A percentile compares a stretch with the other conserved stretches of the same genome.
Conservation (phyloP, 805 yeast species). For the Ogataea haglerorum region DNA sequence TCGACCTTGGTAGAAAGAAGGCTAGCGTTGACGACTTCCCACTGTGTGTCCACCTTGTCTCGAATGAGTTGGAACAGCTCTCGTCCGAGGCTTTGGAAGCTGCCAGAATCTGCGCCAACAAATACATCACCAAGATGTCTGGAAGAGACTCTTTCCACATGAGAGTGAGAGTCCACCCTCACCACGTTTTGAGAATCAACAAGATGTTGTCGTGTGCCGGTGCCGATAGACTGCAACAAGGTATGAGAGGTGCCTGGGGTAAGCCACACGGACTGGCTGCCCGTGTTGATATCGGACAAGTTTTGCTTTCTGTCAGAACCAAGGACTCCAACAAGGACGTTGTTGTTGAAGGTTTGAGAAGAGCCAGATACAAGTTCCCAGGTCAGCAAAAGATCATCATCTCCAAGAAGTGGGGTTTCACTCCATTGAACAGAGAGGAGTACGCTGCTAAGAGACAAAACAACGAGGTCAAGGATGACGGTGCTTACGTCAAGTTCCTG, state of each 20-base stretch:
- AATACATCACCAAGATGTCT: constrained; percentile 94
- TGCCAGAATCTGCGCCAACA: constrained; percentile 99
- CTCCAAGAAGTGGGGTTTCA: constrained; percentile 99
- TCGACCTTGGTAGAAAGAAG: constrained; percentile 99
- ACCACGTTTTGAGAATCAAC: constrained; percentile 99
- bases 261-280: constrained; percentile 99
- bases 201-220: constrained; percentile 99
- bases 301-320: constrained; percentile 96
- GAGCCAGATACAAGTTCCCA: constrained; percentile 99
- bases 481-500: constrained; percentile 99
- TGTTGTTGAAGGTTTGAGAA: constrained; percentile 98
- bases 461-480: constrained; percentile 99
- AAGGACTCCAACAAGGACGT: constrained; percentile 97
- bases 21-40: constrained; percentile 99
- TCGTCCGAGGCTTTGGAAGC: constrained; percentile 99
- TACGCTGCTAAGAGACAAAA: constrained; percentile 91
- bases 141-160: constrained; percentile 99
- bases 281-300: constrained; percentile 98
- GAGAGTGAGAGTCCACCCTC: constrained; percentile 99
- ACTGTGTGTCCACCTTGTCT: constrained; percentile 97
- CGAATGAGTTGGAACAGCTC: constrained; percentile 98
- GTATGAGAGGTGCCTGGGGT: constrained; percentile 99
- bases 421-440: constrained; percentile 96
- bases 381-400: constrained; percentile 99
- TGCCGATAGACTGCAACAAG: constrained; percentile 99